Evolutionary conservation across 345 rosid species (phyloP).

Genomic region (Moricandia moricandioides): DNA sequence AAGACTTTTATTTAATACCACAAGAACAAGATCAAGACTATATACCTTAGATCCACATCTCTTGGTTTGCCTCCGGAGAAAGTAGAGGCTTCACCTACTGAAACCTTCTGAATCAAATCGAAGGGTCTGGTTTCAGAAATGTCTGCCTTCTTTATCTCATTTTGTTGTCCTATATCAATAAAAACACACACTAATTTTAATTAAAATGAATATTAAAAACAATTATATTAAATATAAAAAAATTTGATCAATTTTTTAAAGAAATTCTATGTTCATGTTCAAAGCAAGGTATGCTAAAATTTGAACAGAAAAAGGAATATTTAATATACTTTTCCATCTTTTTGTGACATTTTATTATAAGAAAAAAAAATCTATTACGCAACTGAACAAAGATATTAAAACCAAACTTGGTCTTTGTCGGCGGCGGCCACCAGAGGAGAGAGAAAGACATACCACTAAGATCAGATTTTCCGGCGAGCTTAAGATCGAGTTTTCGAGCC

Average conservation of each 20-base stretch:
- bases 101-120: not conserved
- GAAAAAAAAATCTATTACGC: not conserved
- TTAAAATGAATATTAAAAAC: not conserved
- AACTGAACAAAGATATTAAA: not conserved
- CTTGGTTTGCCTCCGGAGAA: conserved; percentile 17
- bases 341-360: not conserved
- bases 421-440: conserved; percentile 15
- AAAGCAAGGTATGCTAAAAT: too few species aligned
- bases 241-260: too few species aligned
- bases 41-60: conserved; percentile 17
- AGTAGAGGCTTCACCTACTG: conserved; percentile 14
- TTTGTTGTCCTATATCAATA: conserved; percentile 20
- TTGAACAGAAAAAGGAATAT: not conserved
- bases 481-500: conserved; percentile 33
- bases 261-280: too few species aligned
- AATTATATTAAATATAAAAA: not conserved
- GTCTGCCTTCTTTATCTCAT: conserved; percentile 17
- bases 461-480: conserved; percentile 38
- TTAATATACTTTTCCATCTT: not conserved
- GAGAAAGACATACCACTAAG: conserved; percentile 19
- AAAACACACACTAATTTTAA: not conserved
- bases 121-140: conserved; percentile 3
- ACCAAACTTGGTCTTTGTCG: not conserved
- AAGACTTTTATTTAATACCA: not conserved
- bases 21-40: not conserved